Evolutionary conservation across 306 rosid genomes (phyloP), one percentile per base, ranked within the genome.

Genomic region (Trifolium fragiferum): DNA sequence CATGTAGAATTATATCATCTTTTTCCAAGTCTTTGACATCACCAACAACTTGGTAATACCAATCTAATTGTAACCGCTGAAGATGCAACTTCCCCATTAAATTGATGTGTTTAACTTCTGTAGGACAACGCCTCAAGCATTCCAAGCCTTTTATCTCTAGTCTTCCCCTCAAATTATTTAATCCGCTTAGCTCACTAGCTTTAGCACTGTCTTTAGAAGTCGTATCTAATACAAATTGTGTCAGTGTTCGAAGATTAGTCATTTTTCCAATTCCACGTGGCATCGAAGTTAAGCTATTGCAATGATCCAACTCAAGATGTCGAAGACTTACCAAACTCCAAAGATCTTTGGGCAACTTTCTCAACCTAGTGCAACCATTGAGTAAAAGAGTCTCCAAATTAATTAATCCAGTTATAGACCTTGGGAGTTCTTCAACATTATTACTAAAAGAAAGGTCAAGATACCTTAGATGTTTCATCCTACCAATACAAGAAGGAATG

Each of bases 181-280:
- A 40, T 10, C 23, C 8, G 10, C 32, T 12, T 6, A 75, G n/a
- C 44, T 75, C 79, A 2, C 19, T 16, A 10, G 55, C 3, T 27
- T 27, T 9, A 37, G 55, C 55, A 21, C 41, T 13, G 1, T 50
- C 19, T 16, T 4, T 75, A 3, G 37, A 75, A 19, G 50, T 20
- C 0, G 16, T 21, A 41, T 41, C 20, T 9, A 75, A 1, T 0
- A 64, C 32, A 63, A 66, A 75, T 0, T 10, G 1, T 37, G 73
- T 5, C 2, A 75, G 6, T 14, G 76, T 65, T 21, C 65, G 73
- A 65, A 75, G 79, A 51, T 32, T 60, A 38, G 73, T 51, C 32
- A 65, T 20, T 9, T 37, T 21, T 2, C 66, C 73, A 20, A 65
- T 20, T 0, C 79, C 43, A 64, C 6, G 9, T 21, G 65, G 73